These are phyloP conservation scores for Syncephalastrum sp. DNA, from an alignment of 371 early-diverging fungal genomes.

Conservation along the genomic window DNA sequence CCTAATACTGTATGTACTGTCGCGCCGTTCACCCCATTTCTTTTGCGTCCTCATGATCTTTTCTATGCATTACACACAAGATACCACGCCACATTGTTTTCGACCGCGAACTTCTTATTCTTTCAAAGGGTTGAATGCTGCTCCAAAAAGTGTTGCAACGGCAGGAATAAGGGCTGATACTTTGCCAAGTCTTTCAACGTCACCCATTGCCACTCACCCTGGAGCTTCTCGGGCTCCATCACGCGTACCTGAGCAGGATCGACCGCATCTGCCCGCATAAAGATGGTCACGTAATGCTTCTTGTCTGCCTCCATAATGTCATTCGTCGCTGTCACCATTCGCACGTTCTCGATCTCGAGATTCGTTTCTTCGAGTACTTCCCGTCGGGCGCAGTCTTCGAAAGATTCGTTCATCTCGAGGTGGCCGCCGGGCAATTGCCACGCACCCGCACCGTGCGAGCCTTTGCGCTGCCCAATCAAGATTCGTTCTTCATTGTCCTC, in stretches of 20 bases:
- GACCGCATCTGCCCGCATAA: slow-evolving; percentile 38
- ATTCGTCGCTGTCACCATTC: slow-evolving; percentile 55
- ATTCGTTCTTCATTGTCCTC: slow-evolving; percentile 35
- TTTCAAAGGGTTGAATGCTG: no score
- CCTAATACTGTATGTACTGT: no score
- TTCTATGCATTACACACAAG: no score
- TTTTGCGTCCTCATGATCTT: no score
- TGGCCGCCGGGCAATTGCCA: slow-evolving; percentile 69
- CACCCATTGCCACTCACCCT: slow-evolving; percentile 59
- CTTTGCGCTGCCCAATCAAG: slow-evolving; percentile 58
- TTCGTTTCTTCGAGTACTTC: slow-evolving; percentile 66
- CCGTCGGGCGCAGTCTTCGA: slow-evolving; percentile 60
- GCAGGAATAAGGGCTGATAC: slow-evolving; percentile 43
- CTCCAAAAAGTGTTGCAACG: slow-evolving; percentile 22
- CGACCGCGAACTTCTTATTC: no score
- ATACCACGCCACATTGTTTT: no score
- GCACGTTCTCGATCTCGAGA: slow-evolving; percentile 27
- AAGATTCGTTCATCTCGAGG: slow-evolving; percentile 60
- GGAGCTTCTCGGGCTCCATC: slow-evolving; percentile 64
- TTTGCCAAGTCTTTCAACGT: slow-evolving; percentile 37
- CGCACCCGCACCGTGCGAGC: slow-evolving; percentile 63
- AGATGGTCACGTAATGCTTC: slow-evolving; percentile 68
- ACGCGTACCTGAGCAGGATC: slow-evolving; percentile 21
- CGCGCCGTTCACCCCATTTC: no score
- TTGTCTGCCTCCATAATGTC: slow-evolving; percentile 51